Evolutionary conservation across 2,329 filamentous ascomycete species (phyloP).

Genomic region (Emericellopsis atlantica): DNA sequence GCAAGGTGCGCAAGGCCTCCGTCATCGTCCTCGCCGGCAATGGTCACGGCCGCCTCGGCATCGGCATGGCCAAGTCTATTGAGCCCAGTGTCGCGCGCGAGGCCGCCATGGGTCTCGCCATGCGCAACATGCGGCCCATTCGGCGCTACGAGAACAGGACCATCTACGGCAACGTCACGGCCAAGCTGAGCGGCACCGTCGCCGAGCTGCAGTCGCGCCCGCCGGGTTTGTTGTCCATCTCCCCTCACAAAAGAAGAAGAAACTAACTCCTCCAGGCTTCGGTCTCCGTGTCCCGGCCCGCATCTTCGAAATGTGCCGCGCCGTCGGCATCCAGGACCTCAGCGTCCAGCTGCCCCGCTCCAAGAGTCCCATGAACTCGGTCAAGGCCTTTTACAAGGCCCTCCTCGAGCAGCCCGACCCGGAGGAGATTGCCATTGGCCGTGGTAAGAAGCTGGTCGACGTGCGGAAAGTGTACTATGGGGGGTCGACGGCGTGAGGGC

Average conservation of each 20-base stretch:
- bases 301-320: constrained; percentile 89
- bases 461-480: constrained; percentile 96
- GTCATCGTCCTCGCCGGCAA: constrained; percentile 77
- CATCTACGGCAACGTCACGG: constrained; percentile 72
- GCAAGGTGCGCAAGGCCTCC: constrained; percentile 74
- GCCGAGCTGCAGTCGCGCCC: constrained; percentile 72
- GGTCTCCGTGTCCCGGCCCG: constrained; percentile 83
- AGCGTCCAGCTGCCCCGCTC: constrained; percentile 72
- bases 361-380: constrained; percentile 94
- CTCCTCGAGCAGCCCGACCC: constrained; percentile 75
- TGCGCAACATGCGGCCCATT: constrained; percentile 89
- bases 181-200: constrained; percentile 79
- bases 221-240: constrained; percentile 55
- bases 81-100: constrained; percentile 54
- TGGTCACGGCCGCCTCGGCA: constrained; percentile 68
- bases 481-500: constrained; percentile 51
- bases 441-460: constrained; percentile 93
- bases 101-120: constrained; percentile 70
- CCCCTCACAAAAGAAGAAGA: background rate
- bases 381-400: constrained; percentile 81
- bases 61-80: constrained; percentile 81
- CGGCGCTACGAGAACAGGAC: constrained; percentile 84
- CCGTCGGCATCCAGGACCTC: constrained; percentile 77
- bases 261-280: constrained; percentile 50
- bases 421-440: constrained; percentile 76